Conservation (phyloP, 1,139 yeast species). For the Pneumocystis oryctolagi region DNA sequence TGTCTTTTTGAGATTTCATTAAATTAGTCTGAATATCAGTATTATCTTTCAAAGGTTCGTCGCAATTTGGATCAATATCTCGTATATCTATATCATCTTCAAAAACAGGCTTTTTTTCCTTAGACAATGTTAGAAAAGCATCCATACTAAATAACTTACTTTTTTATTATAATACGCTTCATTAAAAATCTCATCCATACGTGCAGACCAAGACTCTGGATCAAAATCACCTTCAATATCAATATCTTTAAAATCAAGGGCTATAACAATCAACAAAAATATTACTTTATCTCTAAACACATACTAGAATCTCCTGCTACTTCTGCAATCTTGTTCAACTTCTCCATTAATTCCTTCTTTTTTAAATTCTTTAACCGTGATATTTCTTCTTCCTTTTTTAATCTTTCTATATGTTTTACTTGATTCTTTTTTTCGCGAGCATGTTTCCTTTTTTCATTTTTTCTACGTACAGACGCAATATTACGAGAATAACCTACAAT, state of each 20-base stretch:
- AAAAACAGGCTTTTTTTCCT: conserved; percentile 40
- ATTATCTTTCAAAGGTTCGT: conserved; percentile 20
- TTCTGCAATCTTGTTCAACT: conserved; percentile 59
- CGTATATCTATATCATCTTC: conserved; percentile 31
- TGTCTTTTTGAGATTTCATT: conserved; percentile 17
- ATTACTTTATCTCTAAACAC: background rate
- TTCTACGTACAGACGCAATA: conserved; percentile 68
- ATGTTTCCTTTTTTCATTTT: conserved; percentile 60
- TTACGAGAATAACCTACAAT: conserved; percentile 93
- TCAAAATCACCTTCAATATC: conserved; percentile 79
- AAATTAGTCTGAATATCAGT: conserved; percentile 16
- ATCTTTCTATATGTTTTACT: conserved; percentile 36
- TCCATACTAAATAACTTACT: conserved; percentile 17
- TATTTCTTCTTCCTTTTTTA: conserved; percentile 45
- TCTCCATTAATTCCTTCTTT: conserved; percentile 61
- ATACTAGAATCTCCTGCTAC: conserved; percentile 35
- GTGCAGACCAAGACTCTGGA: conserved; percentile 79
- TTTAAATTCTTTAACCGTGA: conserved; percentile 63
- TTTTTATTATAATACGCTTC: conserved; percentile 55
- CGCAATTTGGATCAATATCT: conserved; percentile 14
- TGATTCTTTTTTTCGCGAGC: conserved; percentile 61
- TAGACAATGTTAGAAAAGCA: background rate
- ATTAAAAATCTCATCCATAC: conserved; percentile 72
- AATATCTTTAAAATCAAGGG: conserved; percentile 50
- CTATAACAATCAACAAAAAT: conserved; percentile 48